These are phyloP conservation scores for Colletotrichum falcatum DNA, from an alignment of 2,329 filamentous ascomycete genomes.

Conservation along the genomic window DNA sequence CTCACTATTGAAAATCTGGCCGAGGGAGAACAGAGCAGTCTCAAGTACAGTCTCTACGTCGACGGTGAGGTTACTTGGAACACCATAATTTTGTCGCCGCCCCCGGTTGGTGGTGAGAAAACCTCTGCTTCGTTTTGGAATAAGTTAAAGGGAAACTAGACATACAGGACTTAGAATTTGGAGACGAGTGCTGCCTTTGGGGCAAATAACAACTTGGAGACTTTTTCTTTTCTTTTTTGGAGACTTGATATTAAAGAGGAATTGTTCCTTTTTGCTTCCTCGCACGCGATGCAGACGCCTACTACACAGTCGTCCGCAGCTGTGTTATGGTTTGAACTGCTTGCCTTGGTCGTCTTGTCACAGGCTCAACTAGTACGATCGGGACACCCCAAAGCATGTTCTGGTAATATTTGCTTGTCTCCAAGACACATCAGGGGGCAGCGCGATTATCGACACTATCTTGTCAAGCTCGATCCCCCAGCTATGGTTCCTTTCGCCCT, in stretches of 20 bases:
- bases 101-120: constrained; percentile 49
- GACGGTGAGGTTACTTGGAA: constrained; percentile 86
- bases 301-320: background rate
- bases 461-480: background rate
- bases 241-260: background rate
- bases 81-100: constrained; percentile 63
- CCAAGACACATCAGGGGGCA: background rate
- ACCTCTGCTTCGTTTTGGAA: constrained; percentile 60
- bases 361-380: background rate
- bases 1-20: constrained; percentile 80
- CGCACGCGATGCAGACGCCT: background rate
- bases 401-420: background rate
- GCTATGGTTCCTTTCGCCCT: background rate
- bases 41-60: constrained; percentile 86
- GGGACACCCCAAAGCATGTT: background rate
- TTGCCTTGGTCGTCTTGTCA: background rate
- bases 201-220: no score
- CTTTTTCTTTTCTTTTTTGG: no score
- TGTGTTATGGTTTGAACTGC: background rate
- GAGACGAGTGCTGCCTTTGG: background rate
- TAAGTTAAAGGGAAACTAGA: constrained; percentile 49
- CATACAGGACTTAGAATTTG: background rate
- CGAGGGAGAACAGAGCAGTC: constrained; percentile 73
- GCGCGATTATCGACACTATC: background rate
- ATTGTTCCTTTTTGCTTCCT: background rate